phyloP scores from a whole-genome alignment of 768 basidiomycete species.

The Suillus discolor region DNA sequence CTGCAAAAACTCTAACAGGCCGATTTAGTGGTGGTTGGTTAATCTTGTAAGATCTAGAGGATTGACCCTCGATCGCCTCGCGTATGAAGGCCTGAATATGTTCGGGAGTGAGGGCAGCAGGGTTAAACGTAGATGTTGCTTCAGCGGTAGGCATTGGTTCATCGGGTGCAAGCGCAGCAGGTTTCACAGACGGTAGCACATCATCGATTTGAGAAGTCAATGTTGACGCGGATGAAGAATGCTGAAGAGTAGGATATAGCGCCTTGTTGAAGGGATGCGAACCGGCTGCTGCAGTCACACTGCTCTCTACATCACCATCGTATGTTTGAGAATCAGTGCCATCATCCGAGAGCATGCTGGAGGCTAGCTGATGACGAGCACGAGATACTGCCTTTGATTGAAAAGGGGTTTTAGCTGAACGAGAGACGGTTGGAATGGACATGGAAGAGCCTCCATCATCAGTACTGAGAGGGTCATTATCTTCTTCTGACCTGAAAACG shows the following conservation, averaged over 20 bases:
- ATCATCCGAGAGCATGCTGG: constrained; percentile 62
- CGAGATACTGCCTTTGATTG: constrained; percentile 28
- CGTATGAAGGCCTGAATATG: constrained; percentile 81
- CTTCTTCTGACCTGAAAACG: constrained; percentile 71
- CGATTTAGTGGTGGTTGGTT: constrained; percentile 80
- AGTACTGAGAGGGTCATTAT: constrained; percentile 78
- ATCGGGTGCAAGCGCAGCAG: constrained; percentile 27
- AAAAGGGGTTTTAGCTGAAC: constrained; percentile 28
- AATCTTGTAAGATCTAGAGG: constrained; percentile 74
- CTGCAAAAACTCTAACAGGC: constrained; percentile 90
- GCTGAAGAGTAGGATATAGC: constrained; percentile 35
- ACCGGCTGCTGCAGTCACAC: constrained; percentile 60
- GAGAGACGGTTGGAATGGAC: constrained; percentile 38
- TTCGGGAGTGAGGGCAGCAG: constrained; percentile 67
- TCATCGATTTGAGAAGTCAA: constrained; percentile 46
- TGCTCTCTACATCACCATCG: constrained; percentile 87
- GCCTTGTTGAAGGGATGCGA: constrained; percentile 33
- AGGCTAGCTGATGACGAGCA: constrained; percentile 56
- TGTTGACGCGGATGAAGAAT: constrained; percentile 55
- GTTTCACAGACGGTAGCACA: constrained; percentile 13
- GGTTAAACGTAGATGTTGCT: constrained; percentile 51
- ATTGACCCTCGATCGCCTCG: constrained; percentile 72
- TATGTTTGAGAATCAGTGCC: constrained; percentile 87
- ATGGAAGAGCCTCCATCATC: constrained; percentile 67
- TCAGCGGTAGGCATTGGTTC: constrained; percentile 46